Evolutionary conservation across 179 eudicot genomes (phyloP).

Genomic region (Beta corolliflora): DNA sequence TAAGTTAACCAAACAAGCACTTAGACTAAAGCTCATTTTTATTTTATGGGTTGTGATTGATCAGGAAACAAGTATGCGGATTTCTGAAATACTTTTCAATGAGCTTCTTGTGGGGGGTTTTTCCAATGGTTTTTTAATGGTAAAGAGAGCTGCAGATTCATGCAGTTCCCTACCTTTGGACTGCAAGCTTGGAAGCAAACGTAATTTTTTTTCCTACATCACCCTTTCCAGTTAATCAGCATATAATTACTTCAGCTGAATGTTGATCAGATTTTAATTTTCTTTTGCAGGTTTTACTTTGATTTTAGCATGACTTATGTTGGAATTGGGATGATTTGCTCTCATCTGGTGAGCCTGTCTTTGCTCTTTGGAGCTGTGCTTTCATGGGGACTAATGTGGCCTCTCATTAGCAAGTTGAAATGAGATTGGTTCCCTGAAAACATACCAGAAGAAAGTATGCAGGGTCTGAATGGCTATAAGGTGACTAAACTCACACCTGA

Average conservation of each 20-base stretch:
- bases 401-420: slow-evolving; percentile 54
- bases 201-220: slow-evolving; percentile 22
- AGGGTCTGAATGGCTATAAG: slow-evolving; percentile 87
- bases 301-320: too few species aligned
- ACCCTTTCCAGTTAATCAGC: neutral
- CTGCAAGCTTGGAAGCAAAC: slow-evolving; percentile 65
- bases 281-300: too few species aligned
- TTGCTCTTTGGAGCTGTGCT: too few species aligned
- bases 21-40: neutral
- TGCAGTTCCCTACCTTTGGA: slow-evolving; percentile 84
- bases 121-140: slow-evolving; percentile 88
- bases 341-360: too few species aligned
- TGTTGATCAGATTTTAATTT: too few species aligned
- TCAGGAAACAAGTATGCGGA: slow-evolving; percentile 68
- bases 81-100: slow-evolving; percentile 64
- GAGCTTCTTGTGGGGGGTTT: slow-evolving; percentile 83
- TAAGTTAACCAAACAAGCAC: too few species aligned
- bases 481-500: slow-evolving; percentile 28
- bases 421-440: slow-evolving; percentile 76
- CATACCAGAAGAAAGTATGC: slow-evolving; percentile 67
- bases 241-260: neutral
- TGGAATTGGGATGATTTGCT: too few species aligned
- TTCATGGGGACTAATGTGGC: slow-evolving; percentile 97
- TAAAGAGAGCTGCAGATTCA: slow-evolving; percentile 67
- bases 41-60: neutral